Conservation (phyloP, 1,139 yeast genomes). For the Pichia norvegensis region DNA sequence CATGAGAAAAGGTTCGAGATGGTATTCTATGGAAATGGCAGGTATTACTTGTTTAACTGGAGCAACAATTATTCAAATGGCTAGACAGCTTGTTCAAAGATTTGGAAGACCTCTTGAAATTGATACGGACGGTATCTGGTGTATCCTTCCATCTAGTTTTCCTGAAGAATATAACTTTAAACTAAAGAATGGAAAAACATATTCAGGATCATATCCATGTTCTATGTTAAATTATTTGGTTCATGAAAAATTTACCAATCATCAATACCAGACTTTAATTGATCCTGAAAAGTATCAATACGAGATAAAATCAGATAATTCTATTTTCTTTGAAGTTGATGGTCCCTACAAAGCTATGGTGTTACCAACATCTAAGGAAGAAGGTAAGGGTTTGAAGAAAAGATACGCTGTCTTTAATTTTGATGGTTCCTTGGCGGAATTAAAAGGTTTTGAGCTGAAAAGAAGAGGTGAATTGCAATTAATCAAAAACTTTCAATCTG, state of each 20-base stretch:
- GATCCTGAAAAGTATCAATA: constrained; percentile 65
- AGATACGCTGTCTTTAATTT: constrained; percentile 95
- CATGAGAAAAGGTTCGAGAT: constrained; percentile 97
- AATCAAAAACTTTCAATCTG: constrained; percentile 91
- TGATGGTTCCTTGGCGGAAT: constrained; percentile 89
- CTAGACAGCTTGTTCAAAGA: constrained; percentile 85
- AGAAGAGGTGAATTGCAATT: constrained; percentile 94
- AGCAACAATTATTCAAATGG: constrained; percentile 96
- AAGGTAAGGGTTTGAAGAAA: constrained; percentile 92
- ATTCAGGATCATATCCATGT: constrained; percentile 85
- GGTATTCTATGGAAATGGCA: constrained; percentile 99
- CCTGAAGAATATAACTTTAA: constrained; percentile 80
- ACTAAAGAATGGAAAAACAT: constrained; percentile 67
- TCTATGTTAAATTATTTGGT: constrained; percentile 93
- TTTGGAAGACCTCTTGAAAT: constrained; percentile 92
- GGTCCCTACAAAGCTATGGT: constrained; percentile 99
- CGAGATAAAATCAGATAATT: constrained; percentile 77
- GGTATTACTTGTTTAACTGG: constrained; percentile 98
- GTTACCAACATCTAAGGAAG: constrained; percentile 94
- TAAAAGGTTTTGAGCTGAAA: constrained; percentile 94
- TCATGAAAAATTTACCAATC: constrained; percentile 84
- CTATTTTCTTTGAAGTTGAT: constrained; percentile 96
- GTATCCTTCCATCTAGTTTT: constrained; percentile 86
- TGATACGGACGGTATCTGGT: constrained; percentile 99
- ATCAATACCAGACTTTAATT: constrained; percentile 82